Conservation (phyloP, 1,284 basidiomycete species). For the Limonomyces culmigenus region DNA sequence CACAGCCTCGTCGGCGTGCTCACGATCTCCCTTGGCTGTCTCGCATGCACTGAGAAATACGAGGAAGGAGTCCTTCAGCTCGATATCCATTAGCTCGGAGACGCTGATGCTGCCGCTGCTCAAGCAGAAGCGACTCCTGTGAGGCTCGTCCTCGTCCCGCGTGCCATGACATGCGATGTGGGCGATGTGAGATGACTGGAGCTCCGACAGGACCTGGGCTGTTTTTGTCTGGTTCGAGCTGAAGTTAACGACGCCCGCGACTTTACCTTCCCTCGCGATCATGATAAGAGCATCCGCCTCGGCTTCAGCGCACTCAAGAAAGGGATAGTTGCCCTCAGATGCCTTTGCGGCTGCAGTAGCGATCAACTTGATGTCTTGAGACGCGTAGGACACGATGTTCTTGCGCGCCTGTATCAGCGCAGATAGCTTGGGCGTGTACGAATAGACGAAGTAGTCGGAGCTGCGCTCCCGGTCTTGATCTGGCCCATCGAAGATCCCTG, state of each 20-base stretch:
- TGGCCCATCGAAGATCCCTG: background rate
- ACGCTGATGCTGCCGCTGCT: background rate
- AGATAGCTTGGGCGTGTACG: background rate
- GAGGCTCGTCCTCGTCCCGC: background rate
- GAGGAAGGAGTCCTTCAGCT: background rate
- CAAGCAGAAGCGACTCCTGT: background rate
- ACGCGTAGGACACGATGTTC: background rate
- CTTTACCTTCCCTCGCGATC: background rate
- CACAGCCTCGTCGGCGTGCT: background rate
- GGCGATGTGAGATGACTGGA: background rate
- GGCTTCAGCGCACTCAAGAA: background rate
- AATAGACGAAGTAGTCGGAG: background rate
- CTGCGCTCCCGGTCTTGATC: background rate
- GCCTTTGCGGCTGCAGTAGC: background rate
- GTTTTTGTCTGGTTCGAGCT: background rate
- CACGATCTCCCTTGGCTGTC: background rate
- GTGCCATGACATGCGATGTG: slow-evolving; percentile 1
- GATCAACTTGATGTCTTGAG: background rate
- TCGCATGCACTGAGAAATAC: slow-evolving; percentile 1
- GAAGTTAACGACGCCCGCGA: background rate
- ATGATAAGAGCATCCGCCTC: background rate
- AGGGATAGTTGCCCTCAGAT: background rate
- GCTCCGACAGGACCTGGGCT: background rate
- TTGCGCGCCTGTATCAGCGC: background rate
- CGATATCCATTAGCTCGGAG: background rate